Evolutionary conservation across 2,329 filamentous ascomycete species (phyloP), one percentile per base, ranked within the genome.

Genomic region (Sporothrix brunneoviolacea): DNA sequence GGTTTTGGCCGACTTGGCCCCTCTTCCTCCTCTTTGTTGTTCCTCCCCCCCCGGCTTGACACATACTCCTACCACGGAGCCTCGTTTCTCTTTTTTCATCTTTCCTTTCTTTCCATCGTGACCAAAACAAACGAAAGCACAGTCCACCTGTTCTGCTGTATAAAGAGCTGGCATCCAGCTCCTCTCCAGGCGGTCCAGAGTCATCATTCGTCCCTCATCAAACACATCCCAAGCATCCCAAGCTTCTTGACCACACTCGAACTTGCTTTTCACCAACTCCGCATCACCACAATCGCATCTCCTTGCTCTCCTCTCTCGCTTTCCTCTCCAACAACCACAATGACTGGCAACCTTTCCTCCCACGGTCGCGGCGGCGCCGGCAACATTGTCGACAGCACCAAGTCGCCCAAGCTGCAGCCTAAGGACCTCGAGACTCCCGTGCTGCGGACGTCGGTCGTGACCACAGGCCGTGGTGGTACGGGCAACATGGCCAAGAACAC

Each of bases 401-500:
- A 73, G 55, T 72, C 72, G 13, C 67, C 67, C 37, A 66, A 68
- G 53, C 59, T 81, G 39, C 68, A 72, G 27, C 71, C 80, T 45
- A 70, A 79, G 56, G 86, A 91, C 62, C 80, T 95, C 56, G 72
- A 84, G 61, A 95, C 90, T 1, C 91, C 91, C 1, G 86, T 81
- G 12, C 80, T 97, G 64, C 95, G 94, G 71, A 79, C 79, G 41
- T 71, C 86, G n/a, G 75, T 88, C 57, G 90, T 91, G 63, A 95
- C 91, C 18, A 96, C 91, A 3, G 91, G 91, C 51, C 86, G 91
- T 46, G 91, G 91, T 50, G 91, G 91, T 54, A 83, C 80, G 4
- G 90, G 90, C 54, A 95, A 95, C 72, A 95, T 95, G 85, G 82
- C 86, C 42, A 73, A 70, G 58, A 83, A 84, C 63, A 81, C 80